Evolutionary conservation across 805 yeast genomes (phyloP), one percentile per base, ranked within the genome.

Genomic region (Candida jianshihensis): DNA sequence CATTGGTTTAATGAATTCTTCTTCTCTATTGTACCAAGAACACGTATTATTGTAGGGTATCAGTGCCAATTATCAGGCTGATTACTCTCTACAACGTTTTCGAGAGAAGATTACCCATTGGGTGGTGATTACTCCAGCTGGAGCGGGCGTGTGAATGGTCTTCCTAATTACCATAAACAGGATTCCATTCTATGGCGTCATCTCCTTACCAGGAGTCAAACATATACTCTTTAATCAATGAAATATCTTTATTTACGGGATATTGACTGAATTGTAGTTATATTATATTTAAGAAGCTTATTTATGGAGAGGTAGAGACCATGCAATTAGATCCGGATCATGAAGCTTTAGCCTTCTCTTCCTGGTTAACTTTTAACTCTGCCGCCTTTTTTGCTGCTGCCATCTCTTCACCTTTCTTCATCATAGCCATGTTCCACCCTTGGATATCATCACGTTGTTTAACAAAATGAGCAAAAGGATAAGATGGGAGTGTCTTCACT

Each of bases 401-500:
- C 4, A 20, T 15, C 16, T 43, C 51, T 12, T 48, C 54, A 25
- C 44, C 48, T 44, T 50, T 50, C 33, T 47, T 42, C 40, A 53
- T 26, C 54, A 48, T 53, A 3, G 49, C 53, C 18, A 31, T 44
- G 35, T 61, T 52, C 74, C 74, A 68, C 7, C 74, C 74, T 20
- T 56, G 37, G 15, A 57, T 49, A 19, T 58, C 67, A 37, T 58
- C 63, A 43, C 56, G 46, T 25, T 51, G 59, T 26, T 64, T 56
- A 9, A 65, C 53, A 44, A 64, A 78, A 48, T 70, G 66, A 2
- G 85, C 83, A 63, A 78, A 78, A 24, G 86, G 86, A 49, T 78
- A 78, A 3, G 75, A 61, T 15, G 78, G 73, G 33, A 70, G 49
- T 0, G 85, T 78, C 46, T 68, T 74, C 18, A 78, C 42, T 3